Evolutionary conservation across 176 grass and related monocot genomes (phyloP).

Genomic region (Carex kokanica): DNA sequence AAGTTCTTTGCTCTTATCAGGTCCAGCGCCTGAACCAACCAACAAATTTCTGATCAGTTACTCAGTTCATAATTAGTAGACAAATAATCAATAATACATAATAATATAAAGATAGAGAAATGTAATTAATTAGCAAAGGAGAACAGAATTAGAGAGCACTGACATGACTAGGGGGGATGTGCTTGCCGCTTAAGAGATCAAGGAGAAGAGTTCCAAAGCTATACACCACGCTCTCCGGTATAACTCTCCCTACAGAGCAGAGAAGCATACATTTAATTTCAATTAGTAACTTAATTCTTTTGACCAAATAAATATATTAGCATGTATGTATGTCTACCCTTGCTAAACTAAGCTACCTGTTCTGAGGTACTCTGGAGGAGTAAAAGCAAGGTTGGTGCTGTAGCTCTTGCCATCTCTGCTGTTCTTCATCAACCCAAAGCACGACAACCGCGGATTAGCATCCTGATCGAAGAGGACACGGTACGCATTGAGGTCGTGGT

Average conservation of each 20-base stretch:
- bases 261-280: neutral
- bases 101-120: neutral
- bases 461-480: constrained; percentile 67
- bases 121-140: neutral
- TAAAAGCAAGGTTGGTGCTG: constrained; percentile 87
- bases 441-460: constrained; percentile 64
- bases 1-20: constrained; percentile 80
- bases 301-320: neutral
- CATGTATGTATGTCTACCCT: neutral
- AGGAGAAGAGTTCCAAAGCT: constrained; percentile 44
- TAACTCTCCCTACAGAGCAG: constrained; percentile 33
- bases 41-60: neutral
- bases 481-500: constrained; percentile 64
- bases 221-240: constrained; percentile 38
- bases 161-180: constrained; percentile 41
- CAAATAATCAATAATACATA: neutral
- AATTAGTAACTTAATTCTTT: constrained; percentile 2
- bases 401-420: constrained; percentile 89
- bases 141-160: constrained; percentile 18
- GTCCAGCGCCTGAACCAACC: constrained; percentile 62
- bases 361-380: constrained; percentile 91
- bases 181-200: constrained; percentile 40
- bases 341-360: constrained; percentile 48
- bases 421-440: constrained; percentile 92
- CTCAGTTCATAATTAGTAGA: neutral